Conservation (phyloP, 2,329 filamentous ascomycete species). For the Monosporascus cannonballus region DNA sequence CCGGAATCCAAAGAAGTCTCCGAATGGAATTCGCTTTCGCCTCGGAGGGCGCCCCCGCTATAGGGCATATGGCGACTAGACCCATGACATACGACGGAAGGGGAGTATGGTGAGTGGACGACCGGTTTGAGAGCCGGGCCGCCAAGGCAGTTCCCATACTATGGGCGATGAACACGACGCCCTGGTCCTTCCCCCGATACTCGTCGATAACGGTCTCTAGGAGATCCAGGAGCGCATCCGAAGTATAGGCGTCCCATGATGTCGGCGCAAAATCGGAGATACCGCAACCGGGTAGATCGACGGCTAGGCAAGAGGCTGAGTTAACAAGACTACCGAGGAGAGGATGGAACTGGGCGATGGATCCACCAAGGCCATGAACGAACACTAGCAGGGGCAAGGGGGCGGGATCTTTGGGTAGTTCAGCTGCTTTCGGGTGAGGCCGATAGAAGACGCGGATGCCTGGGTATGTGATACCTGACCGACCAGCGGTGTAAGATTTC, state of each 20-base stretch:
- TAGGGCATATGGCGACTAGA: slow-evolving; percentile 75
- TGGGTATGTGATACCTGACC: slow-evolving; percentile 60
- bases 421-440: slow-evolving; percentile 73
- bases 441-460: slow-evolving; percentile 78
- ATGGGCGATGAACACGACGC: slow-evolving; percentile 76
- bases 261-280: slow-evolving; percentile 67
- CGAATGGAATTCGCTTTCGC: slow-evolving; percentile 44
- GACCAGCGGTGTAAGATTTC: slow-evolving; percentile 64
- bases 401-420: slow-evolving; percentile 66
- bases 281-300: slow-evolving; percentile 89
- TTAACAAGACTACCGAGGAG: slow-evolving; percentile 77
- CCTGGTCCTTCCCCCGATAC: slow-evolving; percentile 65
- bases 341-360: slow-evolving; percentile 78
- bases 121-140: slow-evolving; percentile 57
- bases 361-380: slow-evolving; percentile 90
- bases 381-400: slow-evolving; percentile 83
- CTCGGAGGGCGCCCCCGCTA: slow-evolving; percentile 55
- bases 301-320: slow-evolving; percentile 74
- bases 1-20: slow-evolving; percentile 62
- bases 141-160: slow-evolving; percentile 83
- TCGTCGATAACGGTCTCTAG: slow-evolving; percentile 68
- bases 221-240: slow-evolving; percentile 68
- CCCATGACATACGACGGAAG: slow-evolving; percentile 65
- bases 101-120: slow-evolving; percentile 38
- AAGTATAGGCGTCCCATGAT: slow-evolving; percentile 72